Evolutionary conservation across 768 basidiomycete species (phyloP), one percentile per base, ranked within the genome.

Genomic region (Pulveroboletus frians): DNA sequence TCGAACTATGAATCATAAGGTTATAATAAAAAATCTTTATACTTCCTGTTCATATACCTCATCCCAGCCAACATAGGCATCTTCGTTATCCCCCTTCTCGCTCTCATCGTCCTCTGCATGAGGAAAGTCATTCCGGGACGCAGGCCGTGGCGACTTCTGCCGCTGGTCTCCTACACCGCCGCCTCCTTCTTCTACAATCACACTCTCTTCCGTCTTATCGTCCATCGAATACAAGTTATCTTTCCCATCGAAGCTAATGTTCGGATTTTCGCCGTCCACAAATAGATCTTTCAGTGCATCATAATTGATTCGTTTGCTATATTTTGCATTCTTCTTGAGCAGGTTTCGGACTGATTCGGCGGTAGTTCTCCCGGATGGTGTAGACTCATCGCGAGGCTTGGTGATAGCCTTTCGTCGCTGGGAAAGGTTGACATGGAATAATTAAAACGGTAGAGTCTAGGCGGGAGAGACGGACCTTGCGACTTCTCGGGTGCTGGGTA

Each of bases 261-360:
- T 32, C 15, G 56, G 50, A 38, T 51, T 39, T 26, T 43, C 46
- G 39, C 69, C 59, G 13, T 81, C 79, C 26, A 77, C 71, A 63
- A 94, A 90, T 10, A 95, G 76, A 48, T 81, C 79, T 56, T 88
- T 85, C 46, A 94, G 79, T 1, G 89, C 91, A 57, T 89, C 86
- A 64, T 95, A 96, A 65, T 96, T 96, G 70, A 95, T 94, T 44
- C 91, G 82, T 62, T 90, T 90, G 69, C 88, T 92, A 69, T 93
- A 92, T 61, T 83, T 87, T 20, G 83, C 77, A 54, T 87, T 92
- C 70, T 91, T 90, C 73, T 87, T 85, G 58, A 92, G 74, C 31
- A 94, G 75, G 50, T 67, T 69, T 23, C 60, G 66, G 34, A 67
- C 66, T 21, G 66, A 69, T 40, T 67, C 66, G 1, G 68, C 66